Evolutionary conservation across 768 basidiomycete genomes (phyloP), one percentile per base, ranked within the genome.

Genomic region (Lactarius pseudohatsudake): DNA sequence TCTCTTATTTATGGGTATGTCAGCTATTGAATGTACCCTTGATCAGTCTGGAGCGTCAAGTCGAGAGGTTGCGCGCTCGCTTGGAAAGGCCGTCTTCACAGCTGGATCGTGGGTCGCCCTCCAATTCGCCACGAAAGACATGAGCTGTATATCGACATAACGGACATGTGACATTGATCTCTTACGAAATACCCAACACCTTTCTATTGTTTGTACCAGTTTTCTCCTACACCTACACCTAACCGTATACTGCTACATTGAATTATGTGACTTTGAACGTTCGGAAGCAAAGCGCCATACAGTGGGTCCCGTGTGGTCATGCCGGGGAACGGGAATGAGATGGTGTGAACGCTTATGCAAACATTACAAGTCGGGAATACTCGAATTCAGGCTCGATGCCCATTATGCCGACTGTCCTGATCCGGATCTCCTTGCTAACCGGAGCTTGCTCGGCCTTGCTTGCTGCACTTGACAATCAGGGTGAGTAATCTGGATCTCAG

Each of bases 21-120:
- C 28, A n/a, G 43, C 2, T 22, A 54, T 45, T 59, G 41, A 56
- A 34, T 10, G 32, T 16, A 16, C 26, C 53, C 28, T 55, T 18
- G 13, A 28, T 36, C 50, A 67, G 66, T 50, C 43, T 88, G 40
- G 86, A 89, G 67, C 81, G 84, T 18, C 88, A 89, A 73, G 79
- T 89, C n/a, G 89, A 90, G 73, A 79, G 88, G 45, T 78, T 89
- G 47, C 82, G 85, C n/a, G 82, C 80, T 73, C 84, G 87, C 57
- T 80, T 89, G 6, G 87, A 84, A 59, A 81, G 86, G 70, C 86
- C 88, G 5, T 77, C 82, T 32, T 71, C 75, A n/a, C 63, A 79
- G 32, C 56, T 74, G 13, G 67, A 70, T 41, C 68, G 61, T n/a
- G 73, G 73, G 30, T 77, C 78, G 6, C 76, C 78, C 2, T 71